Evolutionary conservation across 106 monocot species (phyloP).

Genomic region (Posidonia australis): DNA sequence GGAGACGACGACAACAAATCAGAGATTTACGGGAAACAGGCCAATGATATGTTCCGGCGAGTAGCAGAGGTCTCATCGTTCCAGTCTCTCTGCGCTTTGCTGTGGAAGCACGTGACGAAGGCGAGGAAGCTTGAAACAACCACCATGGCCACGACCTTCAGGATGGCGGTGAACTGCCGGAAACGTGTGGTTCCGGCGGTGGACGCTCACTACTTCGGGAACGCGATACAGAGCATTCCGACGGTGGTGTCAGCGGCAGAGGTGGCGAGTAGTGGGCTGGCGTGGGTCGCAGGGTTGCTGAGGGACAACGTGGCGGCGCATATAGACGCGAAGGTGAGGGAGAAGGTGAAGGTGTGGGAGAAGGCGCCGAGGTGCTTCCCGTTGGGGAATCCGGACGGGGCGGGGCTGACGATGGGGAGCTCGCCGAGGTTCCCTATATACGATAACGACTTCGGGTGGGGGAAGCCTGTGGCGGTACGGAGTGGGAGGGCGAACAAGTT

Average conservation of each 20-base stretch:
- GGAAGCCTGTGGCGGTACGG: conserved; percentile 32
- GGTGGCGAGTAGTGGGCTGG: conserved; percentile 23
- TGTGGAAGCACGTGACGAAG: conserved; percentile 72
- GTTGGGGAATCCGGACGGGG: conserved; percentile 50
- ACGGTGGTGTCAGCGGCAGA: conserved; percentile 48
- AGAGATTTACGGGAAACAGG: no score
- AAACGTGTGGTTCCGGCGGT: conserved; percentile 42
- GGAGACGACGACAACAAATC: no score
- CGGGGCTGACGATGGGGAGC: conserved; percentile 36
- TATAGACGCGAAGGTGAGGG: conserved; percentile 23
- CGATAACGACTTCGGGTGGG: conserved; percentile 56
- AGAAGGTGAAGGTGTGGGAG: conserved; percentile 51
- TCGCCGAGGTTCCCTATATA: conserved; percentile 53
- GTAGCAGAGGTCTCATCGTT: conserved; percentile 49
- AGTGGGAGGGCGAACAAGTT: conserved; percentile 50
- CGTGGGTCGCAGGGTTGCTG: conserved; percentile 46
- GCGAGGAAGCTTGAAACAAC: conserved; percentile 27
- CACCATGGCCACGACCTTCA: conserved; percentile 45
- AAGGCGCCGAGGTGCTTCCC: conserved; percentile 45
- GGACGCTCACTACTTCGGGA: conserved; percentile 61
- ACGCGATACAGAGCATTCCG: conserved; percentile 82
- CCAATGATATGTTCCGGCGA: no score
- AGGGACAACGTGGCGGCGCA: conserved; percentile 39
- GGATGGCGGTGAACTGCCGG: conserved; percentile 86
- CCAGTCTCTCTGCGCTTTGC: conserved; percentile 70